Percentiles rank a stretch among this genome's conserved stretches.
phyloP scores from a whole-genome alignment of 169 alveolate genomes.

The Plasmodium adleri region DNA sequence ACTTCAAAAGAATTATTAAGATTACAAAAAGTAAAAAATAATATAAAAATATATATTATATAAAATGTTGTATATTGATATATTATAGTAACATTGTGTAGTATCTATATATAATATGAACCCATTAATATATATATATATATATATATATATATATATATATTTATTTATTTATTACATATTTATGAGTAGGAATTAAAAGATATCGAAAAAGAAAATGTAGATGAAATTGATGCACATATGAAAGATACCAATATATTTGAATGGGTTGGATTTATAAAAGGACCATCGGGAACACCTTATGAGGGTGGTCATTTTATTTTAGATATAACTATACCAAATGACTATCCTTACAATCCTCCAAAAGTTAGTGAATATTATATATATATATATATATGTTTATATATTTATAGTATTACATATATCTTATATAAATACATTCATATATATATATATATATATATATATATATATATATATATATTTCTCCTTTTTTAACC shows the following conservation, averaged over 20 bases:
- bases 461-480: not conserved
- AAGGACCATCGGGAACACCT: slow-evolving; percentile 95
- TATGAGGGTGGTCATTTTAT: slow-evolving; percentile 94
- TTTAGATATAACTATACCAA: slow-evolving; percentile 93
- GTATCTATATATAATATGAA: not conserved
- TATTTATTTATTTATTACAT: not conserved
- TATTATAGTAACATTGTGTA: not conserved
- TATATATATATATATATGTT: slow-evolving; percentile 8
- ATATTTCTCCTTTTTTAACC: not conserved
- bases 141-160: slow-evolving; percentile 1
- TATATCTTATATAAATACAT: not conserved
- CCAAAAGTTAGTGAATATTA: slow-evolving; percentile 78
- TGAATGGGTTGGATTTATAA: slow-evolving; percentile 92
- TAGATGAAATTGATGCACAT: slow-evolving; percentile 85
- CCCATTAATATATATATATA: not conserved
- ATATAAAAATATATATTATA: not conserved
- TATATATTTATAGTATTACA: not conserved
- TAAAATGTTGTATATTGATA: too few relatives aligned
- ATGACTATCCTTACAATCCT: slow-evolving; percentile 95
- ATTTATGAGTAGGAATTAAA: slow-evolving; percentile 78
- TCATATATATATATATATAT: not conserved
- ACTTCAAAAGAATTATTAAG: slow-evolving; percentile 63
- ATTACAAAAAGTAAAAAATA: slow-evolving; percentile 45
- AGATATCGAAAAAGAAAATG: slow-evolving; percentile 82
- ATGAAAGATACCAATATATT: slow-evolving; percentile 88